phyloP scores from a whole-genome alignment of 23 red algal genomes.

The Gracilariopsis chorda region DNA sequence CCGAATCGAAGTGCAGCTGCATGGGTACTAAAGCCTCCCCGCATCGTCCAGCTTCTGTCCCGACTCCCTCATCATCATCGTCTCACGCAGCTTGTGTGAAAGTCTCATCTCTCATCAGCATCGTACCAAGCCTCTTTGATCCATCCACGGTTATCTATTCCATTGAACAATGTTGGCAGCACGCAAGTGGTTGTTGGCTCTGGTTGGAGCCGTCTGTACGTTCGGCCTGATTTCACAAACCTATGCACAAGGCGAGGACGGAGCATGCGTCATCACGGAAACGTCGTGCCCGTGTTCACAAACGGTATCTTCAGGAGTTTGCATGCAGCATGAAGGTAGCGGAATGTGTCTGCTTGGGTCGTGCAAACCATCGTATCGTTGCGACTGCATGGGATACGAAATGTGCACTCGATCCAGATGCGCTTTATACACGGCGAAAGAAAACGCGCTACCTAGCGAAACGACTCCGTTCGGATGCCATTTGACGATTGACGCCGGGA shows the following conservation, averaged over 20 bases:
- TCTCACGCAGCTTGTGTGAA: too few species aligned
- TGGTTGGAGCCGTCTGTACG: background rate
- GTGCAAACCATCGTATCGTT: slow-evolving; percentile 21
- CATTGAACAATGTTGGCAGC: too few species aligned
- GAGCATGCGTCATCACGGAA: slow-evolving; percentile 35
- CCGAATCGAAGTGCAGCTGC: too few species aligned
- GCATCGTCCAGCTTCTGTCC: too few species aligned
- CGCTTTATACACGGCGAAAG: background rate
- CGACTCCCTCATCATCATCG: too few species aligned
- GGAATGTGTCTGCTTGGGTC: background rate
- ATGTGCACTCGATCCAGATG: slow-evolving; percentile 8
- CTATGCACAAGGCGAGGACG: background rate
- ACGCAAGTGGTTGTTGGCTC: background rate
- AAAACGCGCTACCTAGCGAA: background rate
- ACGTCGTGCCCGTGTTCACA: slow-evolving; percentile 12
- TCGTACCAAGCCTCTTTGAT: too few species aligned
- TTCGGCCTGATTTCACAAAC: background rate
- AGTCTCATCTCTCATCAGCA: too few species aligned
- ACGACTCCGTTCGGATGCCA: slow-evolving; percentile 14
- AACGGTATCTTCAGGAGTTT: background rate
- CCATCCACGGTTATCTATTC: too few species aligned
- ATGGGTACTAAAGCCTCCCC: too few species aligned
- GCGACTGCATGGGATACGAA: slow-evolving; percentile 42
- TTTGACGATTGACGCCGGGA: background rate
- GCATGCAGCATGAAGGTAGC: slow-evolving; percentile 6